A percentile compares a stretch with the other conserved stretches of the same genome.
Evolutionary conservation across 352 stramenopile species (phyloP).

Genomic region (Aphanomyces cochlioides): DNA sequence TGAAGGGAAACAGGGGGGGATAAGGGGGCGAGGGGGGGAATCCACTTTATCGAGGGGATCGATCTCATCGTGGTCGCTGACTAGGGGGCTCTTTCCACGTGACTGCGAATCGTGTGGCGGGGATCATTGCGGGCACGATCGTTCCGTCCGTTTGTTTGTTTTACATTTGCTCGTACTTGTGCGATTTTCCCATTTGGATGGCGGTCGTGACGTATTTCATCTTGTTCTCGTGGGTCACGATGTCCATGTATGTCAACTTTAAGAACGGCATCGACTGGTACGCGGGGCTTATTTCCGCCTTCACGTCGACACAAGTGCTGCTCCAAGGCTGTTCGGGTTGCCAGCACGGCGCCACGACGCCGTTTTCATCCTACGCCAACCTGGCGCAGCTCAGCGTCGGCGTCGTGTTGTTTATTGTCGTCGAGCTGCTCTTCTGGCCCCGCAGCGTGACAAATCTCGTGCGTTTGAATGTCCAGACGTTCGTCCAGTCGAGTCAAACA

Average conservation of each 20-base stretch:
- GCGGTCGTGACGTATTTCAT: constrained; percentile 43
- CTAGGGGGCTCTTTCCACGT: constrained; percentile 60
- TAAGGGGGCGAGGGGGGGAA: background rate
- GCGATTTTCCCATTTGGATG: constrained; percentile 40
- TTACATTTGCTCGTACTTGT: constrained; percentile 67
- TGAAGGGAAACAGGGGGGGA: too few species aligned
- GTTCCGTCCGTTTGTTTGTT: constrained; percentile 82
- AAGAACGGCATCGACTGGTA: constrained; percentile 58
- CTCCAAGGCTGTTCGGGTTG: constrained; percentile 60
- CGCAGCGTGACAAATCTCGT: constrained; percentile 62
- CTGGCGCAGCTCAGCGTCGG: constrained; percentile 72
- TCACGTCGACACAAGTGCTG: constrained; percentile 59
- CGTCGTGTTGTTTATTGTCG: constrained; percentile 68
- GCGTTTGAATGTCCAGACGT: constrained; percentile 70
- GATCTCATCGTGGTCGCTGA: background rate
- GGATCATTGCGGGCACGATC: constrained; percentile 76
- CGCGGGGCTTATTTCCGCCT: constrained; percentile 66
- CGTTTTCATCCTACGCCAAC: constrained; percentile 66
- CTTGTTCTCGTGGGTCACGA: constrained; percentile 67
- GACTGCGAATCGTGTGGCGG: constrained; percentile 77
- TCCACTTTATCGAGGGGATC: background rate
- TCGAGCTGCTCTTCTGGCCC: constrained; percentile 63
- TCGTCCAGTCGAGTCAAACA: constrained; percentile 54
- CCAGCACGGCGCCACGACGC: constrained; percentile 32
- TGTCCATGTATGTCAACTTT: constrained; percentile 50